Conservation (phyloP, 805 yeast species). For the Hanseniaspora pseudoguilliermondii region DNA sequence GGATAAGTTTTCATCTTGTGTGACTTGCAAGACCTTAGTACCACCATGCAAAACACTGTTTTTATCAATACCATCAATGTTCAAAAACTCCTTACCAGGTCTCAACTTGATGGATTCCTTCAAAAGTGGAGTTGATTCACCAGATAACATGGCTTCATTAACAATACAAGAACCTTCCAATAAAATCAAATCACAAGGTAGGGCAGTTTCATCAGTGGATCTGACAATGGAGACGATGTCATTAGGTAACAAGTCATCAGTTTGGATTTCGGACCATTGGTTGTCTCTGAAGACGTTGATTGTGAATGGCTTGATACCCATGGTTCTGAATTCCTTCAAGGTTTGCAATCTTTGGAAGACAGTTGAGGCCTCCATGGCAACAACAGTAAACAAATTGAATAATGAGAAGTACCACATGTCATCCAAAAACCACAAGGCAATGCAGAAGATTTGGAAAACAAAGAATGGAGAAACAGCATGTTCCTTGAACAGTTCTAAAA, state of each 20-base stretch:
- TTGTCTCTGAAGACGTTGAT: constrained; percentile 59
- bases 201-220: constrained; percentile 79
- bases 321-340: constrained; percentile 86
- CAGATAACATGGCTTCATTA: constrained; percentile 97
- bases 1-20: constrained; percentile 43
- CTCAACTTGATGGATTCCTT: constrained; percentile 84
- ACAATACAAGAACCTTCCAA: constrained; percentile 88
- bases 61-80: constrained; percentile 74
- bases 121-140: constrained; percentile 92
- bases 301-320: constrained; percentile 89
- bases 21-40: constrained; percentile 86
- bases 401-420: constrained; percentile 93
- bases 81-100: constrained; percentile 54
- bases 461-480: constrained; percentile 98
- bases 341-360: constrained; percentile 93
- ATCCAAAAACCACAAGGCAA: constrained; percentile 90
- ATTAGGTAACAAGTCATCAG: constrained; percentile 76
- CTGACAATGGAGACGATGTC: constrained; percentile 80
- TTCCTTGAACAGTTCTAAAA: constrained; percentile 80
- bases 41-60: constrained; percentile 89
- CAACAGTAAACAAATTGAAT: constrained; percentile 81
- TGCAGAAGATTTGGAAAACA: constrained; percentile 91
- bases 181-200: constrained; percentile 85
- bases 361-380: constrained; percentile 84
- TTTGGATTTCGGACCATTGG: constrained; percentile 56